Conservation (phyloP, 768 basidiomycete species). For the Xerocomellus dryophilus region DNA sequence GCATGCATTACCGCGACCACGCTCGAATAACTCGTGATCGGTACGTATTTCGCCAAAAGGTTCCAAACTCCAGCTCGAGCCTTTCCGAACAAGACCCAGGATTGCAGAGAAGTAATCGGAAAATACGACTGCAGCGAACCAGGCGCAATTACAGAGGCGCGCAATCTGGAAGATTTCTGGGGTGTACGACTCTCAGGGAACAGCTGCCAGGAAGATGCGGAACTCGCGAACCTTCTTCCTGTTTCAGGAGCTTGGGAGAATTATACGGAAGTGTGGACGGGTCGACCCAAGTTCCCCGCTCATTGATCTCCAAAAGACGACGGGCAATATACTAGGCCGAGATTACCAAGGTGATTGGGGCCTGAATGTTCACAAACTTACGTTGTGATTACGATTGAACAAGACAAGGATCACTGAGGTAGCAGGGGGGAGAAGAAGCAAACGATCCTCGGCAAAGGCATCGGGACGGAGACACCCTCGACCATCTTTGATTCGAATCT, state of each 20-base stretch:
- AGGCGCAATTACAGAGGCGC: constrained; percentile 72
- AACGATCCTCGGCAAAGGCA: constrained; percentile 73
- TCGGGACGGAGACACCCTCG: constrained; percentile 67
- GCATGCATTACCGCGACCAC: constrained; percentile 77
- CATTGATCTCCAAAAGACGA: constrained; percentile 78
- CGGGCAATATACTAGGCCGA: constrained; percentile 66
- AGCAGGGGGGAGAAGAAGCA: constrained; percentile 76
- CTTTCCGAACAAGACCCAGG: constrained; percentile 72
- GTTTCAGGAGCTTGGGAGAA: constrained; percentile 39
- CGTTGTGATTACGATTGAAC: constrained; percentile 90
- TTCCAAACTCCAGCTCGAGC: constrained; percentile 72
- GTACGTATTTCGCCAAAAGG: constrained; percentile 74
- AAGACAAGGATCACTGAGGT: constrained; percentile 72
- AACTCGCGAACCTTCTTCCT: constrained; percentile 48
- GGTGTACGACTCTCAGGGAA: constrained; percentile 18
- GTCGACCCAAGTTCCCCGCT: constrained; percentile 59
- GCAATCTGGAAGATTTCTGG: constrained; percentile 81
- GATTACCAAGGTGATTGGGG: not conserved
- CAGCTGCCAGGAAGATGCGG: not conserved
- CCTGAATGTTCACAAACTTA: constrained; percentile 33
- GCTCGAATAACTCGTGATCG: constrained; percentile 65
- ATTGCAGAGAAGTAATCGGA: constrained; percentile 82
- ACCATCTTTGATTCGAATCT: constrained; percentile 49
- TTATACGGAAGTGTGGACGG: constrained; percentile 43
- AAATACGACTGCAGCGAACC: constrained; percentile 78